Evolutionary conservation across 2,329 filamentous ascomycete species (phyloP).

Genomic region (Sclerotinia nivalis): DNA sequence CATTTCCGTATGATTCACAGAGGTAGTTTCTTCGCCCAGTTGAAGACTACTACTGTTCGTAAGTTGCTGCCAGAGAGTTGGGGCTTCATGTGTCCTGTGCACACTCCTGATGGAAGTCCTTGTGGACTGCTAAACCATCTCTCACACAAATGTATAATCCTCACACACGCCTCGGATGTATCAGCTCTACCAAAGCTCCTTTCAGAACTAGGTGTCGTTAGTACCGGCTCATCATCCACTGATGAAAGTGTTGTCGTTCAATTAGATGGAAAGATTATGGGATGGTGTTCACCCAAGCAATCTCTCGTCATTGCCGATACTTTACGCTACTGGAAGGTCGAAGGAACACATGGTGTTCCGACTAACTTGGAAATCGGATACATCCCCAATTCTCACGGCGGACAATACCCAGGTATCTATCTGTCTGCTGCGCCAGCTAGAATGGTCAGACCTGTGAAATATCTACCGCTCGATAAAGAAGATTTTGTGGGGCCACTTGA

Average conservation of each 20-base stretch:
- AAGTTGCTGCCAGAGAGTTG: slow-evolving; percentile 95
- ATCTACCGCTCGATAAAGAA: slow-evolving; percentile 79
- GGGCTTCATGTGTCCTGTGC: slow-evolving; percentile 96
- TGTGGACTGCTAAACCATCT: slow-evolving; percentile 95
- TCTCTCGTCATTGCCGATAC: slow-evolving; percentile 81
- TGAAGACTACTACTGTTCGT: slow-evolving; percentile 95
- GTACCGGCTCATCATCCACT: slow-evolving; percentile 73
- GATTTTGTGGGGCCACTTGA: slow-evolving; percentile 93
- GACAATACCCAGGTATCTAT: slow-evolving; percentile 95
- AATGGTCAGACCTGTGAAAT: slow-evolving; percentile 91
- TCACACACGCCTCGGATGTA: slow-evolving; percentile 72
- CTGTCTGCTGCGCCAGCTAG: slow-evolving; percentile 83
- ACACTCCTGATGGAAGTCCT: slow-evolving; percentile 93
- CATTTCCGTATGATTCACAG: slow-evolving; percentile 99
- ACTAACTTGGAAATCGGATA: slow-evolving; percentile 87
- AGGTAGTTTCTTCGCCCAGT: slow-evolving; percentile 96
- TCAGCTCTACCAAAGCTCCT: slow-evolving; percentile 73
- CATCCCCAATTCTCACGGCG: slow-evolving; percentile 81
- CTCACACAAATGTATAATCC: slow-evolving; percentile 89
- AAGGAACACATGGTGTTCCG: slow-evolving; percentile 78
- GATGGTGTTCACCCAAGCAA: slow-evolving; percentile 85
- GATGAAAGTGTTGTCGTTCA: slow-evolving; percentile 86
- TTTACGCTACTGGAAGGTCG: slow-evolving; percentile 92
- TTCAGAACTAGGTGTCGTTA: slow-evolving; percentile 75
- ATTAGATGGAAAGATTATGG: slow-evolving; percentile 85